Evolutionary conservation across 2,329 filamentous ascomycete genomes (phyloP), one percentile per base, ranked within the genome.

Genomic region (Aureobasidium sp.): DNA sequence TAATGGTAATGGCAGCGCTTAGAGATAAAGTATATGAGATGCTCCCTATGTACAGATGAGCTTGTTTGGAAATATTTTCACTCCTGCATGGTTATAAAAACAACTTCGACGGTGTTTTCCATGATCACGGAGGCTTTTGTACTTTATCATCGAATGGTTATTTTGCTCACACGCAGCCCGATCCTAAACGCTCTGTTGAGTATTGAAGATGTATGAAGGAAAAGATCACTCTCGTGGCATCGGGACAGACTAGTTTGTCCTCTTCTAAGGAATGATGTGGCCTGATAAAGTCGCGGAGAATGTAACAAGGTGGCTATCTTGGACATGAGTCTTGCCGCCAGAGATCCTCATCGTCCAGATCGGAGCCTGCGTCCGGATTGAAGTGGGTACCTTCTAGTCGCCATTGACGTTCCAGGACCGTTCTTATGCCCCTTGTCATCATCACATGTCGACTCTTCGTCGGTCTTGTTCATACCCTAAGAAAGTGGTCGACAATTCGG

Each of bases 1-100:
- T 61, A 68, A 64, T 5, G 35, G 35, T 23, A 31, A 54, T 43
- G 50, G 50, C 4, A 31, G 11, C 9, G 33, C 49, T 38, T 53
- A 50, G 27, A 33, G 19, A 46, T 46, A 46, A 15, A 46, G 8
- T 9, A 13, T 46, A 11, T 40, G 10, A 43, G 40, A 23, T 21
- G 9, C 19, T 19, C 5, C 40, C 23, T 37, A 15, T 21, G 40
- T 38, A 19, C 19, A 43, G 40, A 23, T 13, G 40, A 25, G 1
- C 4, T 43, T n/a, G 9, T 13, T 11, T 43, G 3, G 11, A 43
- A n/a, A n/a, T n/a, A n/a, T n/a, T n/a, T n/a, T n/a, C n/a, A n/a
- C n/a, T n/a, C n/a, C n/a, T n/a, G n/a, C n/a, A n/a, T n/a, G n/a
- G n/a, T n/a, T n/a, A n/a, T n/a, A n/a, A n/a, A n/a, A n/a, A n/a